Evolutionary conservation across 148 eudicot genomes (phyloP), one percentile per base, ranked within the genome.

Genomic region (Fallopia convolvulus): DNA sequence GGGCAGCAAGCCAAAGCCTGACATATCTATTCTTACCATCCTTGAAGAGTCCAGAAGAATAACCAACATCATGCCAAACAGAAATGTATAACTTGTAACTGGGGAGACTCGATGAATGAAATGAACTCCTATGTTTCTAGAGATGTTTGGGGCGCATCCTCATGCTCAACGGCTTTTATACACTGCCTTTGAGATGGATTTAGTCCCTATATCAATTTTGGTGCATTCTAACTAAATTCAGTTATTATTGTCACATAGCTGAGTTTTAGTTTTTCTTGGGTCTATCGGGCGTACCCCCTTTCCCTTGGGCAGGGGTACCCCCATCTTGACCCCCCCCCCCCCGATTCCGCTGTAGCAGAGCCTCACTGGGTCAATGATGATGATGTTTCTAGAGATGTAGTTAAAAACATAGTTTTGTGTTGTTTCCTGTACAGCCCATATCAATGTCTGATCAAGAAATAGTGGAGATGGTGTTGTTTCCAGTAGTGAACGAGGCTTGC

Each of bases 401-500:
- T 60, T 60, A 10, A 8, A 8, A 8, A 65, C 8, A 65, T 12
- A 0, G 30, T 12, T 80, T 32, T 47, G 50, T 6, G 18, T n/a
- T 13, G 26, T 30, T 23, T 70, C 75, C 17, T 44, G 42, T 82
- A 83, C 93, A 94, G 99, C 94, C 97, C 47, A 86, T 92, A 88
- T 70, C 84, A 68, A 77, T 94, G n/a, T 87, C 91, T n/a, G 99
- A 94, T 82, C 86, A 92, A 81, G 99, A 94, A 87, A 78, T 94
- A 39, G 88, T 94, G 76, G 95, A 88, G 83, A 94, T 94, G 99
- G 60, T 92, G 75, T 87, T 94, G 55, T 94, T 94, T 82, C 99
- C 99, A 0, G 94, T 92, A 76, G 99, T 94, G 80, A 94, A 92
- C 79, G 99, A 94, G 87, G 93, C 97, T 11, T 94, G 99, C 80